Conservation (phyloP, 305 asterid species). For the Fraxinus latifolia region DNA sequence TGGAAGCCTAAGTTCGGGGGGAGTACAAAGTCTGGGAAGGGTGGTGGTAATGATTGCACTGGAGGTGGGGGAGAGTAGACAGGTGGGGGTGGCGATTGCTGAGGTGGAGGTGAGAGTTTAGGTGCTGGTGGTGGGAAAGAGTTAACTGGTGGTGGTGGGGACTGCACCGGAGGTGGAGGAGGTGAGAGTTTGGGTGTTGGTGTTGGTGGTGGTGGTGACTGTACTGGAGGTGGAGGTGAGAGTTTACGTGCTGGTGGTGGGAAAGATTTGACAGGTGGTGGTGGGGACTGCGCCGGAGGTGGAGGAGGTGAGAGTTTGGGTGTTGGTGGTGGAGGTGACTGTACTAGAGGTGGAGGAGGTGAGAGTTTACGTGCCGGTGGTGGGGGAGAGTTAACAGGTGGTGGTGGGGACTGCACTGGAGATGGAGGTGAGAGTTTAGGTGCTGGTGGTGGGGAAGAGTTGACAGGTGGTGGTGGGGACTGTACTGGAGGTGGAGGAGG, state of each 20-base stretch:
- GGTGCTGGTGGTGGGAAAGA: slow-evolving; percentile 1
- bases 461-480: slow-evolving; percentile 19
- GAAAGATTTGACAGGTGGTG: background rate
- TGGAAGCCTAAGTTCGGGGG: slow-evolving; percentile 7
- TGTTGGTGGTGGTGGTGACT: slow-evolving; percentile 10
- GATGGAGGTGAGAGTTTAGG: background rate
- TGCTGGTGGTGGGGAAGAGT: background rate
- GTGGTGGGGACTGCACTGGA: background rate
- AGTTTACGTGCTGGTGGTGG: background rate
- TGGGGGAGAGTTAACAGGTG: background rate
- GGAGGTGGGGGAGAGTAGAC: slow-evolving; percentile 2
- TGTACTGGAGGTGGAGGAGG: background rate
- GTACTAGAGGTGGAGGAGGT: background rate
- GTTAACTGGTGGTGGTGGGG: background rate
- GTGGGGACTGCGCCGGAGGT: background rate
- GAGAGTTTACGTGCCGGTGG: background rate
- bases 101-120: background rate
- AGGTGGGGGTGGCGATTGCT: background rate
- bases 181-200: background rate
- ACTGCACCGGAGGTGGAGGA: background rate
- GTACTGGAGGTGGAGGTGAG: background rate
- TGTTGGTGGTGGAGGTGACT: slow-evolving; percentile 3
- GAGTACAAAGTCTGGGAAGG: background rate
- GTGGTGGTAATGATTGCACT: background rate
- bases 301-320: slow-evolving; percentile 1